Percentiles rank a stretch among this genome's conserved stretches.
These are phyloP conservation scores for Kuraishia borneana DNA, from an alignment of 805 yeast genomes.

Conservation along the genomic window DNA sequence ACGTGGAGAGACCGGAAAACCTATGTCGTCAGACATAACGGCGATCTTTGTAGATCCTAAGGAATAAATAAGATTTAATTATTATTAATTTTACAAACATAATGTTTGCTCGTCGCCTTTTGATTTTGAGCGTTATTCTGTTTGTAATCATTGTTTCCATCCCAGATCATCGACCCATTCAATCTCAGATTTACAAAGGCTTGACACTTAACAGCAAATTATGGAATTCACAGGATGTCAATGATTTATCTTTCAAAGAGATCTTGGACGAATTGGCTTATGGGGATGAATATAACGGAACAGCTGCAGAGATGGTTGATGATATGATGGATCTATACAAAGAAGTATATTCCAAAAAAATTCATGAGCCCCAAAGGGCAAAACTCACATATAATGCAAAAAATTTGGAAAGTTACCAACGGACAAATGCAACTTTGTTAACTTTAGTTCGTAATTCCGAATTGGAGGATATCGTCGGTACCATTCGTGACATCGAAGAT, in stretches of 20 bases:
- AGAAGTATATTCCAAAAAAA: constrained; percentile 21
- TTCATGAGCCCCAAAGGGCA: constrained; percentile 20
- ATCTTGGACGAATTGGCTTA: constrained; percentile 13
- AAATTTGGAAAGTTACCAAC: constrained; percentile 18
- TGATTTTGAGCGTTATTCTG: no score
- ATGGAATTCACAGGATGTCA: constrained; percentile 10
- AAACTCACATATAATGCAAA: constrained; percentile 17
- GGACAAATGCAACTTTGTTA: constrained; percentile 67
- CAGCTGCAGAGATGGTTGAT: constrained; percentile 17
- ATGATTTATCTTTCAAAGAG: constrained; percentile 14
- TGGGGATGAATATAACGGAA: constrained; percentile 10
- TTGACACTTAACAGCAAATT: constrained; percentile 6
- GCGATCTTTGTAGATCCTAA: no score
- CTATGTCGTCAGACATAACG: no score
- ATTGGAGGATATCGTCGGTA: constrained; percentile 32
- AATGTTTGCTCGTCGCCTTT: no score
- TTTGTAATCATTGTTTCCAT: no score
- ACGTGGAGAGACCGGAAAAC: no score
- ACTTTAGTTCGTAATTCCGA: constrained; percentile 74
- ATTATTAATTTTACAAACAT: no score
- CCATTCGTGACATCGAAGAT: constrained; percentile 54
- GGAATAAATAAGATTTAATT: no score
- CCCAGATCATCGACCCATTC: neutral
- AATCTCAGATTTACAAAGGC: no score
- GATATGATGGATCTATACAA: constrained; percentile 22